Percentiles rank a stretch among this genome's conserved stretches.
These are phyloP conservation scores for Camellia lanceoleosa DNA, from an alignment of 148 eudicot genomes.

Conservation along the genomic window DNA sequence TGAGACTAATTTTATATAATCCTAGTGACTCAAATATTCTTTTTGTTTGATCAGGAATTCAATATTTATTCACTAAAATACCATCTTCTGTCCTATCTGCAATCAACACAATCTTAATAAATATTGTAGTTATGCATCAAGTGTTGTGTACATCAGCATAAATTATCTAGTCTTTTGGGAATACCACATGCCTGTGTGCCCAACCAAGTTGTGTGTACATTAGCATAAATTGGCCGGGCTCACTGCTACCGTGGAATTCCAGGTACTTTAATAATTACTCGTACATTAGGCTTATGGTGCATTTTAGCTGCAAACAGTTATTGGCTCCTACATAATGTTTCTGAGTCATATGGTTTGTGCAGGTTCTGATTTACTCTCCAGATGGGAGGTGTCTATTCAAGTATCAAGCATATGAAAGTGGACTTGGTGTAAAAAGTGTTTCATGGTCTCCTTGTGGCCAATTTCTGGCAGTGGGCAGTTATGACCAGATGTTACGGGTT, in stretches of 20 bases:
- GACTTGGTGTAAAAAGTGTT: constrained; percentile 86
- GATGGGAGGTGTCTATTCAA: constrained; percentile 90
- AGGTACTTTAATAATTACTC: too few relatives aligned
- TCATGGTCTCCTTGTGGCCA: constrained; percentile 99
- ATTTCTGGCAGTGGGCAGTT: constrained; percentile 90
- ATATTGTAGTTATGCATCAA: background rate
- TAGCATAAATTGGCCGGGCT: too few relatives aligned
- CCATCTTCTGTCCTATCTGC: background rate
- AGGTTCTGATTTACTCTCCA: constrained; percentile 90
- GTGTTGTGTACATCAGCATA: background rate
- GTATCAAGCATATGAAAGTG: constrained; percentile 99
- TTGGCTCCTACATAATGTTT: background rate
- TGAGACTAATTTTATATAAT: background rate
- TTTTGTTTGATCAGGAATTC: constrained; percentile 4
- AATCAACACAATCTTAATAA: background rate
- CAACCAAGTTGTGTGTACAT: too few relatives aligned
- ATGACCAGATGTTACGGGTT: constrained; percentile 91
- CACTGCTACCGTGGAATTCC: too few relatives aligned
- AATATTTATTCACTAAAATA: background rate
- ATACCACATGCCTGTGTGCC: too few relatives aligned
- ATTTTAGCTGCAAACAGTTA: background rate
- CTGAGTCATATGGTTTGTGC: constrained; percentile 19
- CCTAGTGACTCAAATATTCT: background rate
- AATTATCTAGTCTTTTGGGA: too few relatives aligned
- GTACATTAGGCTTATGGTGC: background rate